Conservation (phyloP, 108 stramenopile genomes). For the Nitzschia sp. region DNA sequence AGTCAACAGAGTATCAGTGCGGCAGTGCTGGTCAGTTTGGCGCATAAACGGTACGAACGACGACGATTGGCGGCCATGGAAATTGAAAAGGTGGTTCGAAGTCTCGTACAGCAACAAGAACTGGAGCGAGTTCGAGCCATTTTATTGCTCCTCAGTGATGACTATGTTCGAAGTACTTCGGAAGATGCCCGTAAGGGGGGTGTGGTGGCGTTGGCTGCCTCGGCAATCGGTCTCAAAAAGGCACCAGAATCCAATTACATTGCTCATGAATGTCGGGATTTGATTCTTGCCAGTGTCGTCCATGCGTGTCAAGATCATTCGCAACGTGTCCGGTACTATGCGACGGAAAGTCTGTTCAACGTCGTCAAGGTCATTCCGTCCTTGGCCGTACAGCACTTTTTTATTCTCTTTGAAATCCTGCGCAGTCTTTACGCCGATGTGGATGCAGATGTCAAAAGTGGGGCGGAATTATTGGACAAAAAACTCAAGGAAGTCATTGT, state of each 20-base stretch:
- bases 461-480: constrained; percentile 80
- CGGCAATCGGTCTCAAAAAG: constrained; percentile 86
- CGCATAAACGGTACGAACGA: constrained; percentile 89
- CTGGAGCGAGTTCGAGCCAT: constrained; percentile 76
- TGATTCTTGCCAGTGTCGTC: constrained; percentile 86
- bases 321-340: constrained; percentile 87
- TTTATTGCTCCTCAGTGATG: constrained; percentile 77
- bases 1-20: constrained; percentile 84
- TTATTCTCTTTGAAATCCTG: constrained; percentile 87
- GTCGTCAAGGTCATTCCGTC: constrained; percentile 81
- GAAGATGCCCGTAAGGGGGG: constrained; percentile 91
- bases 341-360: constrained; percentile 85
- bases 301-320: constrained; percentile 90
- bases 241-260: constrained; percentile 45
- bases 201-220: constrained; percentile 84
- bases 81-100: constrained; percentile 86
- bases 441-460: constrained; percentile 76
- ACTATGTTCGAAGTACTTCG: constrained; percentile 81
- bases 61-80: constrained; percentile 88
- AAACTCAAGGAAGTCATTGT: constrained; percentile 85
- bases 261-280: constrained; percentile 57
- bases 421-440: constrained; percentile 82
- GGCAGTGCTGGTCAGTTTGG: constrained; percentile 81
- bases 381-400: constrained; percentile 85
- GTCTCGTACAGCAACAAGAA: constrained; percentile 68